Conservation (phyloP, 2,329 filamentous ascomycete genomes). For the Phialemoniopsis sp. region DNA sequence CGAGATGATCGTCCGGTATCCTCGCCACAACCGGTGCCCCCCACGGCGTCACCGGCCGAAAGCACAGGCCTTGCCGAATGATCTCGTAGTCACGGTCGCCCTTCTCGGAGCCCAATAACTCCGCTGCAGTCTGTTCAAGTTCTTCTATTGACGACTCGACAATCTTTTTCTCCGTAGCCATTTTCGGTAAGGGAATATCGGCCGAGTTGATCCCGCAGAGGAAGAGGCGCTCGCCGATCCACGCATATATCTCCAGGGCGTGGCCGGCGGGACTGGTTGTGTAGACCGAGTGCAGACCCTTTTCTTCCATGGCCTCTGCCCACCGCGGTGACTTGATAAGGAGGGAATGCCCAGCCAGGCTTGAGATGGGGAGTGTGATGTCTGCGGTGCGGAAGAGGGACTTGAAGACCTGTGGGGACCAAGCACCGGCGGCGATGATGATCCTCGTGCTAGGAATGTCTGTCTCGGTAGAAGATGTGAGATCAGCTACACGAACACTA, state of each 20-base stretch:
- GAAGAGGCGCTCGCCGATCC: slow-evolving; percentile 65
- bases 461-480: slow-evolving; percentile 34
- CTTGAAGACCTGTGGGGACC: slow-evolving; percentile 64
- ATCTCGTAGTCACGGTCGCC: slow-evolving; percentile 53
- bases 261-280: slow-evolving; percentile 54
- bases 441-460: slow-evolving; percentile 61
- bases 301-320: slow-evolving; percentile 34
- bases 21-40: slow-evolving; percentile 61
- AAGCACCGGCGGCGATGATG: slow-evolving; percentile 65
- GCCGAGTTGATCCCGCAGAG: slow-evolving; percentile 67
- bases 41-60: slow-evolving; percentile 62
- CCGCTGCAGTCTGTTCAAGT: slow-evolving; percentile 42
- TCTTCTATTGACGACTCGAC: slow-evolving; percentile 40
- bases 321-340: slow-evolving; percentile 59
- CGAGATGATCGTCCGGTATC: slow-evolving; percentile 53
- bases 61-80: slow-evolving; percentile 57
- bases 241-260: slow-evolving; percentile 68
- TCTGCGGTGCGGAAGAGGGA: slow-evolving; percentile 57
- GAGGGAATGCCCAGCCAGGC: slow-evolving; percentile 69
- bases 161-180: slow-evolving; percentile 45
- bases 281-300: slow-evolving; percentile 64
- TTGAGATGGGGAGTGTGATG: slow-evolving; percentile 50
- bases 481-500: slow-evolving; percentile 44
- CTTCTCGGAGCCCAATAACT: slow-evolving; percentile 36
- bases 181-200: slow-evolving; percentile 52